Evolutionary conservation across 1,284 basidiomycete genomes (phyloP), one percentile per base, ranked within the genome.

Genomic region (Ceratobasidium sp.): DNA sequence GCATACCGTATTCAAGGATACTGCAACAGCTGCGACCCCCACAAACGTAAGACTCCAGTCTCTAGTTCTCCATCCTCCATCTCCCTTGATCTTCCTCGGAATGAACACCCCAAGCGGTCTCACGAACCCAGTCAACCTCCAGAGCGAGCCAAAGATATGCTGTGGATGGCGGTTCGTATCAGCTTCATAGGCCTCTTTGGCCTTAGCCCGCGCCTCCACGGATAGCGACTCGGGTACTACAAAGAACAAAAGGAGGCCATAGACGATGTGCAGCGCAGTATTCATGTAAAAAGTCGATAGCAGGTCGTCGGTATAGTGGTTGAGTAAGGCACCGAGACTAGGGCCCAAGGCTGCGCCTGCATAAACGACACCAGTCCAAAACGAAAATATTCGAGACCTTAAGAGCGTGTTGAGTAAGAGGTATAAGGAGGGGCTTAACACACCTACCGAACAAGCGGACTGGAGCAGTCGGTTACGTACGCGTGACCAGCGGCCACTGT

Each of bases 251-350:
- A 91, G 82, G 28, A 89, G 69, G 1, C 89, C 85, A 81, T 90
- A 92, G 51, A 90, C 9, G 26, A 87, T 33, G 78, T 93, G 91
- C 1, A 89, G 78, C 23, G 82, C 77, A 6, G 86, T 82, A 6
- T 91, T 88, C 77, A 92, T 81, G 83, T 94, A 96, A 87, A 96
- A 96, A n/a, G 94, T 91, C 0, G 90, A 89, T 72, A 96, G 85
- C 15, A 91, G 84, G 60, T 87, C 83, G 18, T 88, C 89, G 46
- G 92, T 93, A 33, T 85, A 83, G 61, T 86, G 88, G 82, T 95
- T 91, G 56, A 95, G 83, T 33, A 93, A 80, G 49, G 90, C 88
- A 15, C 95, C 94, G 0, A 96, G 3, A 26, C 90, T 88, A 0
- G 95, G 95, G 0, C 95, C 95, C 13, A 93, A 39, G 0, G 91